phyloP scores from a whole-genome alignment of 495 filamentous ascomycete species.

The Clavariopsis aquatica region DNA sequence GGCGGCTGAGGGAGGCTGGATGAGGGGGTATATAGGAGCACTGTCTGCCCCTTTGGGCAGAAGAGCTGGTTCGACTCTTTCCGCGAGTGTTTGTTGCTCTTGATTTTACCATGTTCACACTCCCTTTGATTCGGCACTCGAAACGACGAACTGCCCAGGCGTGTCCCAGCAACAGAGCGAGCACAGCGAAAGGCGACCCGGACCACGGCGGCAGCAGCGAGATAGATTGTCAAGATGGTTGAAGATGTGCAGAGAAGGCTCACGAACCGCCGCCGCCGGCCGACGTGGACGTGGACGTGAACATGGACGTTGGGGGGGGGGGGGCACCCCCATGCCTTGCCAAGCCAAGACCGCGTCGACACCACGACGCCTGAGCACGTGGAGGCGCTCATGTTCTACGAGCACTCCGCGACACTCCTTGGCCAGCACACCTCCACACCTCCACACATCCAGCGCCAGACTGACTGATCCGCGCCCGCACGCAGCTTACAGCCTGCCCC shows the following conservation, averaged over 20 bases:
- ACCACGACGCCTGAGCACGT: neutral
- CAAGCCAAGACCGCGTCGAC: neutral
- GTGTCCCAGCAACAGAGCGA: too few relatives aligned
- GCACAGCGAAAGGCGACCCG: too few relatives aligned
- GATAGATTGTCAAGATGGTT: too few relatives aligned
- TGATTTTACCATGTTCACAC: neutral
- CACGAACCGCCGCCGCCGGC: too few relatives aligned
- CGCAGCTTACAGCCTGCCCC: neutral
- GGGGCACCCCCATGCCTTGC: too few relatives aligned
- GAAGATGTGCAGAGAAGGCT: too few relatives aligned
- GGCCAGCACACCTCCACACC: neutral
- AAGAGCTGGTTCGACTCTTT: neutral
- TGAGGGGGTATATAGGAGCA: neutral
- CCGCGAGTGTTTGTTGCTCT: neutral
- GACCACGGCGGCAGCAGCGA: too few relatives aligned
- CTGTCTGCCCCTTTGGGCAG: neutral
- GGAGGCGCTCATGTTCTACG: neutral
- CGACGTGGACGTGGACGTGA: neutral
- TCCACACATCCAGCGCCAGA: neutral
- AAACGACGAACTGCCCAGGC: too few relatives aligned
- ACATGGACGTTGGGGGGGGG: neutral
- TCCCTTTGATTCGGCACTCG: too few relatives aligned
- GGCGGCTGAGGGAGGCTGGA: neutral
- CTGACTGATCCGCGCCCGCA: neutral
- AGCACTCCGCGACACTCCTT: neutral